Evolutionary conservation across 2,329 filamentous ascomycete species (phyloP), one percentile per base, ranked within the genome.

Genomic region (Aureobasidium sp.): DNA sequence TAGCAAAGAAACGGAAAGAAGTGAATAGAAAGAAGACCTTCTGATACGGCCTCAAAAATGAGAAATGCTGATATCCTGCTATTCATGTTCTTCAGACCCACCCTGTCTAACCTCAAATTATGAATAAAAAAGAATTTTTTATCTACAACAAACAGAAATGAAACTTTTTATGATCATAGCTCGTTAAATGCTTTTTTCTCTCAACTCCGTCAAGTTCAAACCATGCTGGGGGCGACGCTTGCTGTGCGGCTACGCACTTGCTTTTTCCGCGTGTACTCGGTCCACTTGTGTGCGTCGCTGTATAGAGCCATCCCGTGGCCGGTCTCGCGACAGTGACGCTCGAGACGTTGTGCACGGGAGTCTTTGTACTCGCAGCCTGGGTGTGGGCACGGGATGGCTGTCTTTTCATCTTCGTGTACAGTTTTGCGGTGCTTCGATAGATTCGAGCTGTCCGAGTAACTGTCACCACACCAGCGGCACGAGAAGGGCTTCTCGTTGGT

Each of bases 401-500:
- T 65, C 33, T 53, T 59, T 16, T 65, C 63, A n/a, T 65, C 63
- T 18, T 65, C 63, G 47, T 65, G 63, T 1, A 65, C 63, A 4
- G 63, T 65, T 16, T 65, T 65, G 25, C 63, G 43, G 65, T 77
- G 75, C 48, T 77, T 77, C 11, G 73, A 74, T 10, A 76, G 61
- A 25, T 77, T 77, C 15, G 74, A 76, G 51, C 73, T 75, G 59
- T 77, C 75, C 45, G 74, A 74, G 63, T 76, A 77, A n/a, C 72
- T 74, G 64, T 77, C 74, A 23, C 71, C 69, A 62, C 75, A 77
- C 67, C 73, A 71, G 9, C 71, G 69, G 61, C 75, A 77, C 53
- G 73, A 66, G 66, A 76, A 75, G 42, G 74, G 75, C 72, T 91
- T 91, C 54, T 87, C 84, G 48, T 89, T 88, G 1, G 90, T 91